Conservation (phyloP, 495 filamentous ascomycete genomes). For the Aspergillus panamensis region DNA sequence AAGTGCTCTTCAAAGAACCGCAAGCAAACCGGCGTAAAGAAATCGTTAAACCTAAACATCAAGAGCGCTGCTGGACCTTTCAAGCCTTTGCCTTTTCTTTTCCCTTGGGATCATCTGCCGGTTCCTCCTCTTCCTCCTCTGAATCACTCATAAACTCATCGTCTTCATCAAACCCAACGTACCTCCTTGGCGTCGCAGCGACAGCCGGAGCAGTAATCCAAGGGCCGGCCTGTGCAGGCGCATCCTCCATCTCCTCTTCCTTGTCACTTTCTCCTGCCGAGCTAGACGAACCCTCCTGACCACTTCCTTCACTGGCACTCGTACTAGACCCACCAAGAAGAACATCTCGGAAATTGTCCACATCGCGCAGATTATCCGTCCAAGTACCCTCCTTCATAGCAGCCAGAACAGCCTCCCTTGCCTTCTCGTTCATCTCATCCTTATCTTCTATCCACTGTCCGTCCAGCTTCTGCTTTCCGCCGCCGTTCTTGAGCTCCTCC, state of each 20-base stretch:
- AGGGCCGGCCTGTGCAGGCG: conserved; percentile 21
- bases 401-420: conserved; percentile 73
- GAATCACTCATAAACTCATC: conserved; percentile 85
- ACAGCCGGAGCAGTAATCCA: conserved; percentile 20
- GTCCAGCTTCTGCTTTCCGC: conserved; percentile 68
- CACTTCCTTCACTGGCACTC: conserved; percentile 50
- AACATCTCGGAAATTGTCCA: conserved; percentile 43
- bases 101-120: conserved; percentile 24
- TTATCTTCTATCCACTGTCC: conserved; percentile 92
- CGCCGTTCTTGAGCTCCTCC: conserved; percentile 68
- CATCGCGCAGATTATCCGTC: conserved; percentile 46
- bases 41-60: background rate
- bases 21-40: background rate
- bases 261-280: conserved; percentile 50
- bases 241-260: conserved; percentile 36
- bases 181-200: conserved; percentile 45
- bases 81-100: conserved; percentile 44
- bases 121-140: conserved; percentile 49
- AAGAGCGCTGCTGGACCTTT: background rate
- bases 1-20: background rate
- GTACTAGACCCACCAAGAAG: conserved; percentile 44
- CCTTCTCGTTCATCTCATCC: conserved; percentile 78
- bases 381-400: conserved; percentile 65
- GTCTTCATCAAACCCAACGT: conserved; percentile 87
- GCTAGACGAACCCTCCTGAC: conserved; percentile 35